Conservation (phyloP, 768 basidiomycete genomes). For the Trametes maxima region DNA sequence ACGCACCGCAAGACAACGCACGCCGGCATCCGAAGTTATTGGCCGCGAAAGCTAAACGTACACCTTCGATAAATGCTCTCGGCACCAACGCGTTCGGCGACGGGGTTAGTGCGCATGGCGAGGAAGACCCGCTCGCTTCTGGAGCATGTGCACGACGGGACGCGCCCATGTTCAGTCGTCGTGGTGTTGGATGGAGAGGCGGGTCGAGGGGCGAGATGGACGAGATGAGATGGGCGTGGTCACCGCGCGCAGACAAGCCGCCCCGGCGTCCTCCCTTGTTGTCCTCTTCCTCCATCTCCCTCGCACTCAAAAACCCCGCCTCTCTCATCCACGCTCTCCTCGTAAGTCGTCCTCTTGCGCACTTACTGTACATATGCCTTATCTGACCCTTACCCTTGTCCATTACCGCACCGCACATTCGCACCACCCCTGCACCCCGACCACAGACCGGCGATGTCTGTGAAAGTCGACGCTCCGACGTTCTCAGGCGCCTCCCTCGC, state of each 20-base stretch:
- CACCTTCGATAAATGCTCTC: background rate
- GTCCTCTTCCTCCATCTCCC: background rate
- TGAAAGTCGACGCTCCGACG: constrained; percentile 59
- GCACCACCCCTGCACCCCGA: background rate
- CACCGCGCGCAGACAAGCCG: background rate
- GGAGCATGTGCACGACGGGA: background rate
- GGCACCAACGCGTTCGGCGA: background rate
- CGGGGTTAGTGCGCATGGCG: background rate
- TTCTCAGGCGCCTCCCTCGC: constrained; percentile 57
- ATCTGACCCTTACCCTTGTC: background rate
- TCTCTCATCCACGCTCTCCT: background rate
- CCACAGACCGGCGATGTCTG: constrained; percentile 30
- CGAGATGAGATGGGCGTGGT: background rate
- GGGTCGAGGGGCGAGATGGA: background rate
- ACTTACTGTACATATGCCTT: background rate
- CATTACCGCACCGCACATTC: background rate
- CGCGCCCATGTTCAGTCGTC: background rate
- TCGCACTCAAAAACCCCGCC: constrained; percentile 3
- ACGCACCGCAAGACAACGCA: background rate
- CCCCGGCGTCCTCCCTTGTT: background rate
- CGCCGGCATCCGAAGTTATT: background rate
- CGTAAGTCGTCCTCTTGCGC: background rate
- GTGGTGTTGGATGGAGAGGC: background rate
- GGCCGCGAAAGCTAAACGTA: background rate
- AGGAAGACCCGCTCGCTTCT: background rate